Evolutionary conservation across 192 early-diverging fungal species (phyloP).

Genomic region (Coemansia sp.): DNA sequence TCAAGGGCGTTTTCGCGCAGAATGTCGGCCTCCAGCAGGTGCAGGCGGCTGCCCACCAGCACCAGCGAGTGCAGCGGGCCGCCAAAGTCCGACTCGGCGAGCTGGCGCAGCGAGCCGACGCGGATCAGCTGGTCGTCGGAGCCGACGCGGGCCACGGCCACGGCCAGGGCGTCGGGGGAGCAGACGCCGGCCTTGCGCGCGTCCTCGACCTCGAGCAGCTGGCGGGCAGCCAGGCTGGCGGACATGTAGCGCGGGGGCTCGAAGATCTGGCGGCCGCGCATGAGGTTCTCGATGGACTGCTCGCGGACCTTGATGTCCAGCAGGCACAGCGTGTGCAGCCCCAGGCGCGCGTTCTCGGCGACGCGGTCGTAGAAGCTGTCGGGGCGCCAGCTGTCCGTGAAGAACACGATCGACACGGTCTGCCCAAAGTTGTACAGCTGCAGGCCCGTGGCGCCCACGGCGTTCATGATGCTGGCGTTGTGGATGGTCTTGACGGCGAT

Average conservation of each 20-base stretch:
- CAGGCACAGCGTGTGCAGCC: constrained; percentile 92
- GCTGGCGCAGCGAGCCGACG: constrained; percentile 82
- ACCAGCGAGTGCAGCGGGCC: constrained; percentile 92
- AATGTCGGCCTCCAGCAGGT: constrained; percentile 89
- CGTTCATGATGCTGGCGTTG: constrained; percentile 99
- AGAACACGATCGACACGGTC: constrained; percentile 98
- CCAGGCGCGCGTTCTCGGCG: constrained; percentile 77
- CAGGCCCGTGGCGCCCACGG: constrained; percentile 89
- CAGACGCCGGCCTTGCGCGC: constrained; percentile 72
- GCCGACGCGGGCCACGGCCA: constrained; percentile 90
- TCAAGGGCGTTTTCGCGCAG: constrained; percentile 75
- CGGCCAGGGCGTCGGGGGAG: constrained; percentile 74
- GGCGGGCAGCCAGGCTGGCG: constrained; percentile 86
- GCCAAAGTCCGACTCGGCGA: constrained; percentile 86
- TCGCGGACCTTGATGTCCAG: constrained; percentile 99
- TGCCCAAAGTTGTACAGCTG: constrained; percentile 98
- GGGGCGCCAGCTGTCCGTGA: constrained; percentile 94
- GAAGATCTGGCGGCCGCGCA: constrained; percentile 86
- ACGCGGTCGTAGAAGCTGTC: constrained; percentile 96
- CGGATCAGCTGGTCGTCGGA: constrained; percentile 77
- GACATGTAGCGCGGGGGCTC: constrained; percentile 99
- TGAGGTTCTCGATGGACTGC: constrained; percentile 94
- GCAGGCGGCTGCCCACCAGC: constrained; percentile 83
- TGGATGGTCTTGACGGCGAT: constrained; percentile 91
- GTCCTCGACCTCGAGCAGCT: constrained; percentile 91